Conservation (phyloP, 257 asterid species). For the Cruciata laevipes region DNA sequence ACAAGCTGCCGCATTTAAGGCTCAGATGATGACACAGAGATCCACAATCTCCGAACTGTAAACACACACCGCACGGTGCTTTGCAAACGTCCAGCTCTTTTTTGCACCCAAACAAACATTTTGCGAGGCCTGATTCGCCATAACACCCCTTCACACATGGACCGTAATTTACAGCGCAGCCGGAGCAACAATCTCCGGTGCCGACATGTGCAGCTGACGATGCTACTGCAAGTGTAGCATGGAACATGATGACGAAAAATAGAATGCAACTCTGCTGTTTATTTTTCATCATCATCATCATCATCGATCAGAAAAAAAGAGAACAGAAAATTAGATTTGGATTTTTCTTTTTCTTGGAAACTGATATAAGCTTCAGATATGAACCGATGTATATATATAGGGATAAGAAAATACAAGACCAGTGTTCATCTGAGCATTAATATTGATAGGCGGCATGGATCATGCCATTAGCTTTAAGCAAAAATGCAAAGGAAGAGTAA, state of each 20-base stretch:
- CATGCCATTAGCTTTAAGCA: background rate
- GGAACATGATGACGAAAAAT: background rate
- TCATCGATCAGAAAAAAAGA: background rate
- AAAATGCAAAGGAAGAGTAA: background rate
- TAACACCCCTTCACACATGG: background rate
- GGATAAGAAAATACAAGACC: no score
- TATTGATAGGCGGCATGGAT: background rate
- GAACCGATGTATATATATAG: background rate
- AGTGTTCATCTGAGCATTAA: no score
- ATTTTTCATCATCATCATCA: background rate
- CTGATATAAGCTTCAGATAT: background rate
- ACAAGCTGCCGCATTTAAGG: background rate
- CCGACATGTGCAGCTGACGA: background rate
- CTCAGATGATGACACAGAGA: background rate
- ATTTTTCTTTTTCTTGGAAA: background rate
- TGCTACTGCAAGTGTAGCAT: background rate
- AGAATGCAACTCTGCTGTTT: background rate
- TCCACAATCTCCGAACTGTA: background rate
- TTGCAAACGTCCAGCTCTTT: background rate
- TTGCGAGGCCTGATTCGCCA: background rate
- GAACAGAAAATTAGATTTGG: background rate
- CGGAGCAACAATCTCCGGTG: background rate
- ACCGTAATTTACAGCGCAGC: background rate
- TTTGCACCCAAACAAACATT: background rate
- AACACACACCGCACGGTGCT: background rate